Base-by-base conservation (phyloP, 139 green algal genomes). In the Chlamydomonas applanata region DNA sequence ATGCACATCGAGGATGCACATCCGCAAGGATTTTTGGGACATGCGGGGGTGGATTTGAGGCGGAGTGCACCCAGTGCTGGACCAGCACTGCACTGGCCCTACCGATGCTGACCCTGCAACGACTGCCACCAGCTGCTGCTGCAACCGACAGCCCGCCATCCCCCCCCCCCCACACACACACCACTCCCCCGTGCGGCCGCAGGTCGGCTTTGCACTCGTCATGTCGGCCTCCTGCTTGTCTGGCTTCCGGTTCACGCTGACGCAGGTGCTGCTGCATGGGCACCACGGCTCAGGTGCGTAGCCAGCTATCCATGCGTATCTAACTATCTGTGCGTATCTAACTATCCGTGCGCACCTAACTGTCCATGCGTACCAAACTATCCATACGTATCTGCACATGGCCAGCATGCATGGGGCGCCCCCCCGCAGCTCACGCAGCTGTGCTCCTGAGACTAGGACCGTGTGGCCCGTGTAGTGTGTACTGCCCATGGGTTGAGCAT, bases 181-280 rank as follows among this genome's bases (percentile, higher is more conserved):
- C n/a, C n/a, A n/a, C n/a, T n/a, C n/a, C n/a, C 11, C 40, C 40
- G 11, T 49, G 40, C 11, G 40, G 7, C 11, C 11, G 7, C 40
- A 49, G 40, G 40, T 49, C 40, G 91, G 93, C 29, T 97, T 96
- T 76, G 61, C 86, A 2, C 76, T 97, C 30, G 93, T 98, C 20
- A 97, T 98, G 93, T 82, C 80, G 0, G 93, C 93, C 13, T 80
- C 88, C 61, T 89, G 86, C 69, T 81, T 97, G 62, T 77, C 79
- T 0, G 93, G 93, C 14, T 79, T 97, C 67, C 78, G 93, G n/a
- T 97, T 94, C 89, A 97, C 91, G 46, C 91, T 97, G 62, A 97
- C 92, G 2, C 93, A 97, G 73, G 77, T 97, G 24, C 83, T 95
- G 63, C 85, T 94, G 73, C 90, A 95, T 56, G 90, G 79, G 20